A percentile compares a stretch with the other conserved stretches of the same genome.
Conservation (phyloP, 108 stramenopile genomes). For the Pseudonitzschia multistriata region DNA sequence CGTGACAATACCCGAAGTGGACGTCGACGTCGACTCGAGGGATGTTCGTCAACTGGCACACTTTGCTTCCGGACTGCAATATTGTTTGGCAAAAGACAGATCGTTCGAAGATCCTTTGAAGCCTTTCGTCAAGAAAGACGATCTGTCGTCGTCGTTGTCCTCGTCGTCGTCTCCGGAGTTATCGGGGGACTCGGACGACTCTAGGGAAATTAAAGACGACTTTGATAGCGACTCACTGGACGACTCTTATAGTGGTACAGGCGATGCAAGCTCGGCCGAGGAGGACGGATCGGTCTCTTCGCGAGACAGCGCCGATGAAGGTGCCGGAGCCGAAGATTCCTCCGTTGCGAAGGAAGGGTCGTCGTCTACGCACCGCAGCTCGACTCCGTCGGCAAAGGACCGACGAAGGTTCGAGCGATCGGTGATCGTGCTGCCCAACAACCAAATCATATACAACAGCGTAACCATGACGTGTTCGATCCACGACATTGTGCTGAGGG, state of each 20-base stretch:
- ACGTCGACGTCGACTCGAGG: constrained; percentile 45
- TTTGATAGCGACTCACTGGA: too few species aligned
- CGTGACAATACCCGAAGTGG: constrained; percentile 49
- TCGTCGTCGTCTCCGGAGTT: background rate
- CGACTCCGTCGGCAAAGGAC: constrained; percentile 11
- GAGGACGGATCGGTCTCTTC: constrained; percentile 14
- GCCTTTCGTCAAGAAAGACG: constrained; percentile 7
- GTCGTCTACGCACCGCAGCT: background rate
- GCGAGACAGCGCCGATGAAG: constrained; percentile 26
- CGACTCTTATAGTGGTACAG: too few species aligned
- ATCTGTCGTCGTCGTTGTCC: background rate
- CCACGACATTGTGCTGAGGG: constrained; percentile 43
- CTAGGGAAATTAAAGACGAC: background rate
- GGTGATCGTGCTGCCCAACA: constrained; percentile 58
- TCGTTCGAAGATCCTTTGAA: constrained; percentile 73
- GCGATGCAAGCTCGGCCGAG: background rate
- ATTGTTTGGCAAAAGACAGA: constrained; percentile 68
- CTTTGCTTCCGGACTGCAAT: constrained; percentile 36
- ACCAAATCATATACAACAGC: constrained; percentile 62
- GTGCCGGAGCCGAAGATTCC: constrained; percentile 38
- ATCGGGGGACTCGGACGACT: too few species aligned
- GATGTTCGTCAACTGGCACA: constrained; percentile 34
- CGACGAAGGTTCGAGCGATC: constrained; percentile 33
- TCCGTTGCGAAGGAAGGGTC: background rate
- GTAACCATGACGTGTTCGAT: constrained; percentile 63